Base-by-base conservation (phyloP, 2,329 filamentous ascomycete genomes). In the Nakataea oryzae region DNA sequence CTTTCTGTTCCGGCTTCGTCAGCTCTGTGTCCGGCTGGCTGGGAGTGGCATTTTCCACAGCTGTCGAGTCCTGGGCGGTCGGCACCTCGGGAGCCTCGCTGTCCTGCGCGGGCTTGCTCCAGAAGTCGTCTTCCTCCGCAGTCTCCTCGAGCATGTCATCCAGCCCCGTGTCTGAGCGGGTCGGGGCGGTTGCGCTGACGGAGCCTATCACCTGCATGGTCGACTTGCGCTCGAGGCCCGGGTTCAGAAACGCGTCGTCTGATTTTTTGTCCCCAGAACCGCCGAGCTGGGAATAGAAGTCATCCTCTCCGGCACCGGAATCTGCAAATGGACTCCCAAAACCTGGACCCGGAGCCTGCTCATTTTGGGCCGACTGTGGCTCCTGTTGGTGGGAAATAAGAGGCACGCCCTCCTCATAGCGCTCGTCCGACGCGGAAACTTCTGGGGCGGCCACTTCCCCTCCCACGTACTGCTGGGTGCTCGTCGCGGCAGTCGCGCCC, bases 371-470 rank as follows among this genome's bases (percentile, higher is more conserved):
- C n/a, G 41, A 50, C 21, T 50, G 41, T 9, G 41, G 41, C 34
- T 60, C 58, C 3, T 70, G 62, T 59, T 75, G 71, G 26, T 78
- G 76, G 0, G 66, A 61, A 67, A 85, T 84, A 63, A 91, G 73
- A 1, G 88, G 87, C 5, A 91, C 63, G 0, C 88, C 88, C 73
- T 91, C 88, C 63, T 89, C 87, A 65, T 81, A 91, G 57, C 88
- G 82, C 28, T 82, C 81, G 29, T 87, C 82, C 1, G 76, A 74
- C 27, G 75, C 75, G 50, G 79, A 75, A 47, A 76, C 76, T 14
- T 76, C 73, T 1, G 71, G 65, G 55, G 72, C 75, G 27, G 73
- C 70, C 0, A 79, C 64, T 26, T 80, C 76, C 17, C 79, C 76
- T 11, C 79, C 79, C 57, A 80, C 71, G 11, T 73, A 75, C 56